Conservation (phyloP, 768 basidiomycete genomes). For the Boletus vinaceobasis region DNA sequence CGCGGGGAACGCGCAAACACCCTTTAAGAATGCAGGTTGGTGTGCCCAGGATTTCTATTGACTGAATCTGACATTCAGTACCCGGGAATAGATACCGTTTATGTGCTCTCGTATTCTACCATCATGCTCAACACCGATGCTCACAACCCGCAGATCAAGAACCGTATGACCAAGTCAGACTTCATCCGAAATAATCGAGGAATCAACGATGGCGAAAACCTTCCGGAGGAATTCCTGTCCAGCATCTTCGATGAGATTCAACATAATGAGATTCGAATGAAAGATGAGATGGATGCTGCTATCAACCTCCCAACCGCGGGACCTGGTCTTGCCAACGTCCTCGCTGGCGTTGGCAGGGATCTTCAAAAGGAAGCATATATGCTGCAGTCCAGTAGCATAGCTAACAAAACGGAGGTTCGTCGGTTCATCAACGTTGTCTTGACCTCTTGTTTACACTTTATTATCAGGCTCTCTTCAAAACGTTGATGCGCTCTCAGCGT, state of each 20-base stretch:
- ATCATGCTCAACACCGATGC: constrained; percentile 98
- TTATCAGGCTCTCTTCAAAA: constrained; percentile 80
- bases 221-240: constrained; percentile 80
- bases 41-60: constrained; percentile 4
- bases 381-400: constrained; percentile 93
- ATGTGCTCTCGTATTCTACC: constrained; percentile 91
- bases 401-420: constrained; percentile 88
- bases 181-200: constrained; percentile 95
- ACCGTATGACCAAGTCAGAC: constrained; percentile 87
- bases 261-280: constrained; percentile 95
- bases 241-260: constrained; percentile 89
- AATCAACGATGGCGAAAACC: constrained; percentile 87
- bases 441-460: neutral
- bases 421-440: neutral
- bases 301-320: constrained; percentile 40
- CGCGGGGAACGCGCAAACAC: constrained; percentile 76
- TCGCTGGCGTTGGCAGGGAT: constrained; percentile 91
- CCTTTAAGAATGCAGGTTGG: constrained; percentile 92
- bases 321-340: constrained; percentile 74
- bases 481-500: constrained; percentile 89
- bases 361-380: constrained; percentile 95
- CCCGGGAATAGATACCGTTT: constrained; percentile 69
- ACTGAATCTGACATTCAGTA: constrained; percentile 5
- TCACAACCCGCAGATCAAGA: constrained; percentile 92
- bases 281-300: constrained; percentile 84